Conservation (phyloP, 1,284 basidiomycete species). For the Rhodotorula sp. region DNA sequence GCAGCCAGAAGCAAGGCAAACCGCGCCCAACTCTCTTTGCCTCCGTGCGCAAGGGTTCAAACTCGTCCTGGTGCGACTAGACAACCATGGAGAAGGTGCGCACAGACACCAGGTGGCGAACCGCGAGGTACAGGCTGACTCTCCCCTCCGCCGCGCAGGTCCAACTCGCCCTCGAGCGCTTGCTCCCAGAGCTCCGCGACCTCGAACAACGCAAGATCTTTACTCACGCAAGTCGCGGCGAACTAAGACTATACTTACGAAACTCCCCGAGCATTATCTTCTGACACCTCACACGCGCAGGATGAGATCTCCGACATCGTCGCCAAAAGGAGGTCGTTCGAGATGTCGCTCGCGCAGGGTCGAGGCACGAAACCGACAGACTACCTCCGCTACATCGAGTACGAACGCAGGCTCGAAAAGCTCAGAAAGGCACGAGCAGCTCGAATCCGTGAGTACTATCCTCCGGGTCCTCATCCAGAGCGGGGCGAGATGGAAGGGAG, state of each 20-base stretch:
- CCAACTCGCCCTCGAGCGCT: constrained; percentile 44
- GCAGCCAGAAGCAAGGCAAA: too few relatives aligned
- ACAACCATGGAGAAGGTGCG: constrained; percentile 32
- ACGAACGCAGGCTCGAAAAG: constrained; percentile 85
- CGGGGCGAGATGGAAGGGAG: too few relatives aligned
- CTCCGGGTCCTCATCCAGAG: too few relatives aligned
- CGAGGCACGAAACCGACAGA: constrained; percentile 54
- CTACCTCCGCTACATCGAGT: constrained; percentile 85
- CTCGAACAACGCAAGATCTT: constrained; percentile 84
- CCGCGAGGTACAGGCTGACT: not conserved
- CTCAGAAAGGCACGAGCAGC: constrained; percentile 70
- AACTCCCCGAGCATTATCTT: not conserved
- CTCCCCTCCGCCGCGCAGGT: constrained; percentile 22
- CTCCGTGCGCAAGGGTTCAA: too few relatives aligned
- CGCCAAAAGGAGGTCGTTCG: constrained; percentile 77
- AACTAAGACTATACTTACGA: not conserved
- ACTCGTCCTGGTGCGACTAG: not conserved
- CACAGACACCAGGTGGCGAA: not conserved
- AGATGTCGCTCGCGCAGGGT: constrained; percentile 63
- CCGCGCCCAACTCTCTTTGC: too few relatives aligned
- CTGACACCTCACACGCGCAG: constrained; percentile 49
- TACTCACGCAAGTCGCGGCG: constrained; percentile 61
- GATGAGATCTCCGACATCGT: constrained; percentile 81
- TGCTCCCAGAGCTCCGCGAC: constrained; percentile 81
- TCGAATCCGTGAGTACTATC: constrained; percentile 62